Percentiles rank a stretch among this genome's conserved stretches.
phyloP scores from a whole-genome alignment of 495 filamentous ascomycete genomes.

The Trichoderma gamsii region DNA sequence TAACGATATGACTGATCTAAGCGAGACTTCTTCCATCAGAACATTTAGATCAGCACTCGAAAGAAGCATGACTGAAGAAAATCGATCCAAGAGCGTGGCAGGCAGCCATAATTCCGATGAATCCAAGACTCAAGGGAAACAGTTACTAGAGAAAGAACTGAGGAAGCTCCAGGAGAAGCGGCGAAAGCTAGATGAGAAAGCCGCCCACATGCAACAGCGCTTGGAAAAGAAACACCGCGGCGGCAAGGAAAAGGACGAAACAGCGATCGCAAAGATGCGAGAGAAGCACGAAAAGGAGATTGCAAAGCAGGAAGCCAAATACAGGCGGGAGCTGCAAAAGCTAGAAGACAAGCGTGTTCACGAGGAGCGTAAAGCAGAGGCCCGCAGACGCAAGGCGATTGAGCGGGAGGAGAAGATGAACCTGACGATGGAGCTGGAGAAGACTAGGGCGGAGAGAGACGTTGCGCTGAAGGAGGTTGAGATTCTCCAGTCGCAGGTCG shows the following conservation, averaged over 20 bases:
- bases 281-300: constrained; percentile 57
- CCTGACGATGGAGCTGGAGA: constrained; percentile 43
- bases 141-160: constrained; percentile 65
- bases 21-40: constrained; percentile 33
- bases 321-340: constrained; percentile 54
- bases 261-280: constrained; percentile 44
- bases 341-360: constrained; percentile 56
- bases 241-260: constrained; percentile 39
- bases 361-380: constrained; percentile 56
- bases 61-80: background rate
- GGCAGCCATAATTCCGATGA: constrained; percentile 4
- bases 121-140: constrained; percentile 23
- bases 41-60: constrained; percentile 44
- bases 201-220: constrained; percentile 47
- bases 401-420: constrained; percentile 51
- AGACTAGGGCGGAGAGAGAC: constrained; percentile 49
- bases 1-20: constrained; percentile 16
- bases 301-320: constrained; percentile 58
- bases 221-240: constrained; percentile 36
- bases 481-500: constrained; percentile 55
- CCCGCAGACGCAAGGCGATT: constrained; percentile 44
- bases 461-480: constrained; percentile 54
- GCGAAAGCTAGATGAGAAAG: constrained; percentile 62
- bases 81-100: background rate
- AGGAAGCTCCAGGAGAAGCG: constrained; percentile 66